A percentile compares a stretch with the other conserved stretches of the same genome.
Conservation (phyloP, 2,329 filamentous ascomycete species). For the Alternaria angustiovoidea region DNA sequence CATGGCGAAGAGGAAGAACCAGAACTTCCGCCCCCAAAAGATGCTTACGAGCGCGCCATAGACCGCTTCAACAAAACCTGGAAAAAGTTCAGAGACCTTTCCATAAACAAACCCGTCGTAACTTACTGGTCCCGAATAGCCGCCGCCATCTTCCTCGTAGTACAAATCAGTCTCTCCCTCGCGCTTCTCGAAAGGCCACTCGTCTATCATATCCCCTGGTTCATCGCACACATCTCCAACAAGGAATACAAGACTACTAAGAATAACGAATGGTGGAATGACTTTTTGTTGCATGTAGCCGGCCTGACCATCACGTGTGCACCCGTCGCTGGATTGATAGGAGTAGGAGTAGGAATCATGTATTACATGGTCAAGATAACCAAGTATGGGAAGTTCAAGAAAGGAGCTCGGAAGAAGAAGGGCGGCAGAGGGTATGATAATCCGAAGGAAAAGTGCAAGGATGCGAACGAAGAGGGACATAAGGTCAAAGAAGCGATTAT, state of each 20-base stretch:
- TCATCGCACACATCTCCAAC: not conserved
- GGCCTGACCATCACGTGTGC: conserved; percentile 8
- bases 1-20: not conserved
- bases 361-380: conserved; percentile 14
- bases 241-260: not conserved
- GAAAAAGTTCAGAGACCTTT: not conserved
- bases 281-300: conserved; percentile 3
- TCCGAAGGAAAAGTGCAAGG: not conserved
- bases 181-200: conserved; percentile 9
- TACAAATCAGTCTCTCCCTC: conserved; percentile 2
- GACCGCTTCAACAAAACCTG: not conserved
- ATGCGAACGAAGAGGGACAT: not conserved
- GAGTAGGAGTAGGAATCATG: not conserved
- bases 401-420: not conserved
- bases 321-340: conserved; percentile 5
- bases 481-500: not conserved
- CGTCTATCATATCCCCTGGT: conserved; percentile 8
- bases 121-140: not conserved
- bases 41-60: not conserved
- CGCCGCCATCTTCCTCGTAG: conserved; percentile 1
- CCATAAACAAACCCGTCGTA: not conserved
- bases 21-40: not conserved
- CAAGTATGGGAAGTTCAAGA: conserved; percentile 12
- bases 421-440: conserved; percentile 16
- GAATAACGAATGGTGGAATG: not conserved